Evolutionary conservation across 306 rosid genomes (phyloP), one percentile per base, ranked within the genome.

Genomic region (Calophaca sinica): DNA sequence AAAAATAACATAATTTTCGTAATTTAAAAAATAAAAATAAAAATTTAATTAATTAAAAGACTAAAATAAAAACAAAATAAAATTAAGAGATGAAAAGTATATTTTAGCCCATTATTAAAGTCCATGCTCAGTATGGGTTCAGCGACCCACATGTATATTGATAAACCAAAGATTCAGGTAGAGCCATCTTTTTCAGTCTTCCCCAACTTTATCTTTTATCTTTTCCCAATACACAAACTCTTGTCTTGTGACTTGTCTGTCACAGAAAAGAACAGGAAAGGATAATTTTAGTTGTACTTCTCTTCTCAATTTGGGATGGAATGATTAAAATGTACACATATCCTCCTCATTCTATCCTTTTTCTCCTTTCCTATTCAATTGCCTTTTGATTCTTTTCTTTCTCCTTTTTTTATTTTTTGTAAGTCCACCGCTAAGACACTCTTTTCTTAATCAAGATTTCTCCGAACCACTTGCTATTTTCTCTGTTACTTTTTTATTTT

Each of bases 231-330:
- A 54, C 77, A 78, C 70, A 73, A 73, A 82, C 73, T 73, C 66
- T 68, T 62, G 81, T 82, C 83, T 54, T 83, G 75, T 68, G 80
- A 72, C 77, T 70, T 84, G 82, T 84, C 80, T 54, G 38, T 61
- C 71, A 80, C 75, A 48, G 15, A 75, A 76, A 61, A 70, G 74
- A 64, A 85, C 72, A 66, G 63, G 50, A 50, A 85, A 81, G 77
- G 55, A 80, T 80, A 80, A 73, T 80, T 77, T 81, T 38, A 62
- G 51, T 72, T 82, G 87, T 86, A 80, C 89, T 86, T 86, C 57
- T 80, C 83, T 84, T 84, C 85, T 83, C 76, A 28, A 72, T 73
- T 73, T 74, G 67, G 63, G 70, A 28, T 72, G 66, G 72, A 81
- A 77, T 81, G 79, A 81, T 81, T 81, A 76, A 69, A 73, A 77